Percentiles rank a stretch among this genome's conserved stretches.
Evolutionary conservation across 768 basidiomycete genomes (phyloP).

Genomic region (Suillus brevipes): DNA sequence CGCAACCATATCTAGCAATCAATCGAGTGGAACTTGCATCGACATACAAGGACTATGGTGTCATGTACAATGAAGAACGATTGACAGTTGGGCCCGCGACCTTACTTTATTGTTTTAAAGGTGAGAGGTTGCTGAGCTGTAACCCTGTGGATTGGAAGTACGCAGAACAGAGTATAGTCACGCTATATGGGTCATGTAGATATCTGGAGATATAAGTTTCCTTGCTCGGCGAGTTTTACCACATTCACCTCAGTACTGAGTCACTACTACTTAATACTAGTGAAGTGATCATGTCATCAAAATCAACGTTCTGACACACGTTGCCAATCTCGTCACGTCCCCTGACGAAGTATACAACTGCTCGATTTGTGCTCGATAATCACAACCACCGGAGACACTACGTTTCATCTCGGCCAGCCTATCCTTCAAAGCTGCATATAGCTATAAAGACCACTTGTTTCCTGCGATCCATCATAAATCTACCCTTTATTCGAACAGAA

Average conservation of each 20-base stretch:
- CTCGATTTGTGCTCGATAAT: too few species aligned
- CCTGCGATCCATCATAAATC: background rate
- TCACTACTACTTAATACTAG: too few species aligned
- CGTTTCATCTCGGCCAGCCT: background rate
- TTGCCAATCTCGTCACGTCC: background rate
- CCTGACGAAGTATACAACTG: background rate
- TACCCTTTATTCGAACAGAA: constrained; percentile 11
- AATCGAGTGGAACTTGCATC: background rate
- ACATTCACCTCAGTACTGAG: too few species aligned
- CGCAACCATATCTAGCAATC: constrained; percentile 1
- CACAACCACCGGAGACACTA: background rate
- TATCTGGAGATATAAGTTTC: too few species aligned
- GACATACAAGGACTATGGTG: background rate
- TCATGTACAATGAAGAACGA: background rate
- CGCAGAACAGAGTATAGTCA: too few species aligned
- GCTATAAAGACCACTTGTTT: background rate
- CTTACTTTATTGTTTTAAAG: too few species aligned
- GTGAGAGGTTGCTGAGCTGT: too few species aligned
- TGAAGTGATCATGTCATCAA: background rate
- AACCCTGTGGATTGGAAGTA: too few species aligned
- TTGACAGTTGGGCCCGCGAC: background rate
- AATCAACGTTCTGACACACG: background rate
- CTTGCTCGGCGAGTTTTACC: too few species aligned
- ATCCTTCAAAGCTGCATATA: background rate
- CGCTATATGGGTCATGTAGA: too few species aligned